Evolutionary conservation across 192 early-diverging fungal genomes (phyloP).

Genomic region (Coemansia sp.): DNA sequence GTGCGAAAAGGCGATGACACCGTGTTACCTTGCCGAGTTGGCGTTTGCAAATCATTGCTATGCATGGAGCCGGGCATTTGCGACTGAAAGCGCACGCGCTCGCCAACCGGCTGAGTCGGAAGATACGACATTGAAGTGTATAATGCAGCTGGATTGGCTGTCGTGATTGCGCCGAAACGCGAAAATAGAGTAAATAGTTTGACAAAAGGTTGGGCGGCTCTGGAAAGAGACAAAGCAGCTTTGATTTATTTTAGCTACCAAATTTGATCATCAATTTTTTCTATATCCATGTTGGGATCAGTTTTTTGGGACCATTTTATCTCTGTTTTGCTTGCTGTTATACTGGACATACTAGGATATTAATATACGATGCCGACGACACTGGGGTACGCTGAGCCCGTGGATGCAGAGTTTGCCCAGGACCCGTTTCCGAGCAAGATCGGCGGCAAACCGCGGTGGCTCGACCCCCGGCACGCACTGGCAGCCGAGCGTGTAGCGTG

Average conservation of each 20-base stretch:
- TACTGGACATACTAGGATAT: background rate
- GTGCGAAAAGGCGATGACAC: slow-evolving; percentile 32
- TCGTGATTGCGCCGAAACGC: slow-evolving; percentile 3
- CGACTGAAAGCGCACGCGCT: slow-evolving; percentile 36
- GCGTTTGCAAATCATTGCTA: slow-evolving; percentile 25
- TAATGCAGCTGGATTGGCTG: background rate
- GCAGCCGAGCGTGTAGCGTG: slow-evolving; percentile 63
- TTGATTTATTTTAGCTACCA: background rate
- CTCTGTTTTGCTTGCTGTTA: background rate
- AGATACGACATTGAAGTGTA: slow-evolving; percentile 12
- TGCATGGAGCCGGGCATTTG: slow-evolving; percentile 14
- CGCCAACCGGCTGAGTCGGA: slow-evolving; percentile 41
- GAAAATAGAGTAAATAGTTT: background rate
- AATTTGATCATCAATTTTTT: slow-evolving; percentile 1
- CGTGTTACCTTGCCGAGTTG: slow-evolving; percentile 15
- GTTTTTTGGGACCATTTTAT: too few relatives aligned
- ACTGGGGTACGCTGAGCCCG: slow-evolving; percentile 75
- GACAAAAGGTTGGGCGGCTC: background rate
- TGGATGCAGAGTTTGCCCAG: slow-evolving; percentile 59
- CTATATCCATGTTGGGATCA: too few relatives aligned
- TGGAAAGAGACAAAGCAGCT: too few relatives aligned
- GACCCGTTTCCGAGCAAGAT: slow-evolving; percentile 82
- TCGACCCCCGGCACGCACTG: slow-evolving; percentile 71
- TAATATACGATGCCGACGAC: slow-evolving; percentile 31
- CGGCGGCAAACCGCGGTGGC: slow-evolving; percentile 83